Evolutionary conservation across 805 yeast genomes (phyloP).

Genomic region (Millerozyma miso): DNA sequence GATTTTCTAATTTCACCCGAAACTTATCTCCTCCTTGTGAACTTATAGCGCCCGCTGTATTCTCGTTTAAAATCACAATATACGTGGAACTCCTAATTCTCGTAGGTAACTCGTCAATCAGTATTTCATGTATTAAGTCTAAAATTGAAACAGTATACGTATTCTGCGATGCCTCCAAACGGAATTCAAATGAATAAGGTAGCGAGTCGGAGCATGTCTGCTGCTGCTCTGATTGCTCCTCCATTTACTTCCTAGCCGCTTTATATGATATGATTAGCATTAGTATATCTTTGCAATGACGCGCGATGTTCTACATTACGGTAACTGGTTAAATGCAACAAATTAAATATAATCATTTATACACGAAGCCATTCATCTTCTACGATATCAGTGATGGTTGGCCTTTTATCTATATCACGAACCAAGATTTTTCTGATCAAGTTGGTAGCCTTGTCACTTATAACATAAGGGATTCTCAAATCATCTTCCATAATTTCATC

Average conservation of each 20-base stretch:
- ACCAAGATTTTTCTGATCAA: slow-evolving; percentile 64
- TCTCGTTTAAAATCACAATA: not conserved
- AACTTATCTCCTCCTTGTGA: not conserved
- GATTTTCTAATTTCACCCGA: not conserved
- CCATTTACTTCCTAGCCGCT: not conserved
- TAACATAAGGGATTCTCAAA: slow-evolving; percentile 62
- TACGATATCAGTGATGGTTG: slow-evolving; percentile 66
- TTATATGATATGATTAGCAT: not conserved
- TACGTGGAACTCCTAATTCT: not conserved
- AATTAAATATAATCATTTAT: slow-evolving; percentile 3
- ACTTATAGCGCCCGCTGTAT: not conserved
- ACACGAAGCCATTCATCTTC: slow-evolving; percentile 61
- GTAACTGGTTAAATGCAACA: not conserved
- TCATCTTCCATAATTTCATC: slow-evolving; percentile 95
- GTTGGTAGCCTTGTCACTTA: slow-evolving; percentile 56
- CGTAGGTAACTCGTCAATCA: not conserved
- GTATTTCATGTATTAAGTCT: not conserved
- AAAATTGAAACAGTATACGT: not conserved
- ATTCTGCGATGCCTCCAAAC: not conserved
- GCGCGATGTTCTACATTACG: not conserved
- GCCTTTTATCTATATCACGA: slow-evolving; percentile 64
- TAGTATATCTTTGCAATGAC: not conserved
- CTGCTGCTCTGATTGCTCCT: not conserved
- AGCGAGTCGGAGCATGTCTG: not conserved
- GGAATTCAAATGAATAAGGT: not conserved